Evolutionary conservation across 2,329 filamentous ascomycete genomes (phyloP).

Genomic region (Ophiognomonia clavigignenti-juglandacearum): DNA sequence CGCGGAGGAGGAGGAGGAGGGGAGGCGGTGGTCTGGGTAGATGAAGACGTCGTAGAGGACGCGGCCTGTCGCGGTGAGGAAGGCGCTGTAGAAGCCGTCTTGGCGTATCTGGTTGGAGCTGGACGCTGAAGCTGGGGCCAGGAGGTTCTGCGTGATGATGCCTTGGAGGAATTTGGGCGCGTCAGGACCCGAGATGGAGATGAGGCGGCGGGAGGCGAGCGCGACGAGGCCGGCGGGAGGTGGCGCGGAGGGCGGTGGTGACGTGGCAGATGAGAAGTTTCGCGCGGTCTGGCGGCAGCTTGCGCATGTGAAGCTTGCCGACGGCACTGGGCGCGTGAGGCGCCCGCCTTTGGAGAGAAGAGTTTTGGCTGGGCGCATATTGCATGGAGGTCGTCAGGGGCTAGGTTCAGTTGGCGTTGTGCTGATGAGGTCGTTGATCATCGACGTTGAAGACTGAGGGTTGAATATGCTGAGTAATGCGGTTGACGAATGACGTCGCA

Average conservation of each 20-base stretch:
- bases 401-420: neutral
- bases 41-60: slow-evolving; percentile 88
- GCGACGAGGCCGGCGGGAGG: slow-evolving; percentile 43
- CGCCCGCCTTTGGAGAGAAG: neutral
- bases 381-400: neutral
- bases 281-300: slow-evolving; percentile 8
- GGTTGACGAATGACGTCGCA: too few relatives aligned
- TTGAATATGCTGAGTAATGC: too few relatives aligned
- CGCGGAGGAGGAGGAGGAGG: neutral
- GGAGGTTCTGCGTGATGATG: slow-evolving; percentile 70
- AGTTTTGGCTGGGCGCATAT: neutral
- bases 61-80: slow-evolving; percentile 80
- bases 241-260: slow-evolving; percentile 32
- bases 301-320: slow-evolving; percentile 9
- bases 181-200: slow-evolving; percentile 75
- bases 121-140: slow-evolving; percentile 27
- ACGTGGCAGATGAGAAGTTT: slow-evolving; percentile 2
- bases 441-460: too few relatives aligned
- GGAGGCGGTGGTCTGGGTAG: slow-evolving; percentile 53
- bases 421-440: too few relatives aligned
- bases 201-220: slow-evolving; percentile 71
- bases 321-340: neutral
- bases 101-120: slow-evolving; percentile 23
- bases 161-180: slow-evolving; percentile 84
- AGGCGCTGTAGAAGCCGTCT: slow-evolving; percentile 70